Conservation (phyloP, 1,139 yeast genomes). For the Geotrichum phurueaensis region DNA sequence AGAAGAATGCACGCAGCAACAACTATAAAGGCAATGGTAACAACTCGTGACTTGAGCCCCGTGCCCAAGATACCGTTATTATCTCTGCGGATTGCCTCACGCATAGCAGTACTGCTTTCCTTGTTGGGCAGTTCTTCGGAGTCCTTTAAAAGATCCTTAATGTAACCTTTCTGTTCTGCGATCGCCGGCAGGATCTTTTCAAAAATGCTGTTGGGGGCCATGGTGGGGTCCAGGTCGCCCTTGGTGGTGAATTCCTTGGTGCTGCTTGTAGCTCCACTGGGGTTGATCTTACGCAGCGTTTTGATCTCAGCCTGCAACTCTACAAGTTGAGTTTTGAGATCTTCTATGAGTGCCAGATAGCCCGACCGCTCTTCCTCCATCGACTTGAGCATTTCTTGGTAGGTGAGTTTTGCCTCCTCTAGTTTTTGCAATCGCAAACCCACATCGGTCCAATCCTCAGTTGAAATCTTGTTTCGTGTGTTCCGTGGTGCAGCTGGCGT, state of each 20-base stretch:
- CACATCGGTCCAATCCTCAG: constrained; percentile 11
- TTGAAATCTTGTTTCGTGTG: neutral
- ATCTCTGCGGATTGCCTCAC: neutral
- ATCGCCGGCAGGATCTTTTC: constrained; percentile 13
- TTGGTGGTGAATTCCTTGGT: neutral
- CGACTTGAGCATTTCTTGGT: constrained; percentile 8
- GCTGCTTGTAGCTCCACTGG: neutral
- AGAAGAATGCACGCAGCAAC: neutral
- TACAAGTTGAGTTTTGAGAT: constrained; percentile 8
- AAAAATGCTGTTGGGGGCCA: constrained; percentile 11
- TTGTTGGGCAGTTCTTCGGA: neutral
- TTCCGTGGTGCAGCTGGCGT: neutral
- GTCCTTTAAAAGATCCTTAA: constrained; percentile 9
- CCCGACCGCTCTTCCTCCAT: constrained; percentile 13
- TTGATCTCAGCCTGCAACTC: constrained; percentile 9
- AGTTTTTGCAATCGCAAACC: constrained; percentile 7
- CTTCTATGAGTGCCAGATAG: constrained; percentile 7
- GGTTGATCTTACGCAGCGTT: neutral
- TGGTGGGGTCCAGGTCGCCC: neutral
- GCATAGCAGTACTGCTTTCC: neutral
- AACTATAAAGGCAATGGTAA: neutral
- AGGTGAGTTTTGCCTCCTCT: constrained; percentile 9
- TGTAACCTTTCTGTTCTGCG: constrained; percentile 14
- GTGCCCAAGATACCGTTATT: neutral
- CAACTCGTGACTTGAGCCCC: neutral